phyloP scores from a whole-genome alignment of 805 yeast genomes.

The Ogataea trehaloabstinens region DNA sequence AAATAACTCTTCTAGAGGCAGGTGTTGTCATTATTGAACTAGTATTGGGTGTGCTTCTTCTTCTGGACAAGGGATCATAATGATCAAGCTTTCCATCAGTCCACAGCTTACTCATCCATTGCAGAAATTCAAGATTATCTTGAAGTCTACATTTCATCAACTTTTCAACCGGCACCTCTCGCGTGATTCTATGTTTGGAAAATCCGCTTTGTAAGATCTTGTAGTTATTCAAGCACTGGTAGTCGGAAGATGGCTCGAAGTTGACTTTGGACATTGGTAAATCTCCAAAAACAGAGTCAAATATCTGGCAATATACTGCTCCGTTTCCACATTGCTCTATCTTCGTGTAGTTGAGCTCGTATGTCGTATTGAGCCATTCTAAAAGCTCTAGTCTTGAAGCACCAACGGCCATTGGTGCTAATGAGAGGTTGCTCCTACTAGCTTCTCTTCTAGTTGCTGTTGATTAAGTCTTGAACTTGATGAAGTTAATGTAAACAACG shows the following conservation, averaged over 20 bases:
- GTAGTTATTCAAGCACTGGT: slow-evolving; percentile 76
- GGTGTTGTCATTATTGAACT: slow-evolving; percentile 9
- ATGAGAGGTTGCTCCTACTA: not conserved
- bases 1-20: slow-evolving; percentile 15
- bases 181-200: slow-evolving; percentile 63
- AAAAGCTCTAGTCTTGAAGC: slow-evolving; percentile 84
- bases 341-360: slow-evolving; percentile 63
- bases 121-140: slow-evolving; percentile 90
- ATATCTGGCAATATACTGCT: slow-evolving; percentile 88
- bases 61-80: slow-evolving; percentile 67
- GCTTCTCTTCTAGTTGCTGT: too few relatives aligned
- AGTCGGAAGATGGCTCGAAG: slow-evolving; percentile 67
- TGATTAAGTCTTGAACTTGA: too few relatives aligned
- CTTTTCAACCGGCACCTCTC: slow-evolving; percentile 75
- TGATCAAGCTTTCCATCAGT: slow-evolving; percentile 65
- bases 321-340: slow-evolving; percentile 96
- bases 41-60: slow-evolving; percentile 32
- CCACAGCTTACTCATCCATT: slow-evolving; percentile 89
- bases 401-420: slow-evolving; percentile 44
- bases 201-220: slow-evolving; percentile 85
- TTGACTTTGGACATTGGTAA: slow-evolving; percentile 78
- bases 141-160: slow-evolving; percentile 86
- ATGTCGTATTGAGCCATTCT: slow-evolving; percentile 77
- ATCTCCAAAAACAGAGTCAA: slow-evolving; percentile 82
- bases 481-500: not conserved